Evolutionary conservation across 495 filamentous ascomycete species (phyloP).

Genomic region (Penicillium nucicola): DNA sequence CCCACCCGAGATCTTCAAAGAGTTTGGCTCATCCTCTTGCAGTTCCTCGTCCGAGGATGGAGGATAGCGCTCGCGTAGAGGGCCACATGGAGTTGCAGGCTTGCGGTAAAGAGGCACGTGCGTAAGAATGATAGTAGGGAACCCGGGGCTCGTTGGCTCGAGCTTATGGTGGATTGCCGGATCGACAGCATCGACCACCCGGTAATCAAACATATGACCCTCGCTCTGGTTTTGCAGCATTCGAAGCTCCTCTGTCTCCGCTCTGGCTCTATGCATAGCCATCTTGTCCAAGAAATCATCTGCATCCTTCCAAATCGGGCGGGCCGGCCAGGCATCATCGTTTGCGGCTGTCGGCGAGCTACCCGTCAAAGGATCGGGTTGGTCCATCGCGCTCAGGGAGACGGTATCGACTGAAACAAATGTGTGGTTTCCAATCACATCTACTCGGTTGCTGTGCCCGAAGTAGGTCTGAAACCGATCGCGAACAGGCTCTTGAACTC

Average conservation of each 20-base stretch:
- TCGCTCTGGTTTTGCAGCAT: slow-evolving; percentile 40
- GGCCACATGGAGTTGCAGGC: slow-evolving; percentile 81
- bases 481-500: slow-evolving; percentile 74
- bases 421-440: slow-evolving; percentile 91
- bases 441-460: slow-evolving; percentile 81
- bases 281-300: slow-evolving; percentile 72
- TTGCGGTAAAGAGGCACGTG: slow-evolving; percentile 88
- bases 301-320: slow-evolving; percentile 71
- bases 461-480: slow-evolving; percentile 85
- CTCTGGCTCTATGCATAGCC: slow-evolving; percentile 40
- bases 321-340: slow-evolving; percentile 37
- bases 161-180: slow-evolving; percentile 22
- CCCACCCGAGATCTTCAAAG: slow-evolving; percentile 69
- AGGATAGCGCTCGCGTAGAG: slow-evolving; percentile 78
- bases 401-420: slow-evolving; percentile 89
- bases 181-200: slow-evolving; percentile 26
- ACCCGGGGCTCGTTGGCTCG: slow-evolving; percentile 34
- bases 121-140: slow-evolving; percentile 82
- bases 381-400: slow-evolving; percentile 72
- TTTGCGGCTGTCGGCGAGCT: slow-evolving; percentile 33
- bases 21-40: slow-evolving; percentile 69
- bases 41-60: slow-evolving; percentile 61
- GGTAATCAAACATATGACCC: slow-evolving; percentile 48
- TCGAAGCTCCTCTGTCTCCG: slow-evolving; percentile 40
- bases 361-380: slow-evolving; percentile 47